Base-by-base conservation (phyloP, 805 yeast genomes). In the Saturnispora besseyi region DNA sequence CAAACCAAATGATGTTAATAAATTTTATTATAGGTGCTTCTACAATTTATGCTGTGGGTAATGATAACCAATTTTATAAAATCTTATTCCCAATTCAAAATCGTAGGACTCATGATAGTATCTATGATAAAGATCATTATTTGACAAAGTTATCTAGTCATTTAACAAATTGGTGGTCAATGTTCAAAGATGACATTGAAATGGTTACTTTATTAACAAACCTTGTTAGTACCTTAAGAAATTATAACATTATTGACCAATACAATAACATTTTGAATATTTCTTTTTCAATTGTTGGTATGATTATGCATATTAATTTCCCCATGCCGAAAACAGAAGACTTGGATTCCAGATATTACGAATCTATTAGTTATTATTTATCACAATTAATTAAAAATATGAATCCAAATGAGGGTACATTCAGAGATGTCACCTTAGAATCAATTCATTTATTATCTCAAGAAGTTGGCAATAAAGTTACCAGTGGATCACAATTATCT, bases 11-110 rank as follows among this genome's bases (percentile, higher is more conserved):
- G 1, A 51, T 71, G 12, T 45, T 77, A 15, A 55, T 78, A 22
- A 60, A 67, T 10, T 61, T 76, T 34, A 56, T 78, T 1, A 56
- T 65, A 43, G 82, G 82, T 1, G 58, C 73, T 1, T 49, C 59
- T 3, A 49, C 58, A 37, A 62, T 73, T 7, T 62, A 64, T 34
- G 44, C 60, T 8, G 62, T 57, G 33, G 69, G 63, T 7, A 51
- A 51, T 4, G 32, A 49, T 2, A 58, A 55, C 40, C 49, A 47
- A 21, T 57, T 58, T 32, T 51, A 53, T 44, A 57, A 50, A 31
- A 40, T 46, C 3, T 34, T 62, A 26, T 53, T 61, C 30, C 55
- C 60, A 18, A 15, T 15, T 26, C 44, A 41, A 28, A 21, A 13
- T 26, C 26, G 45, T 26, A 28, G 22, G n/a, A 28, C 29, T 12